Evolutionary conservation across 2,329 filamentous ascomycete genomes (phyloP), one percentile per base, ranked within the genome.

Genomic region (Dactylonectria macrodidyma): DNA sequence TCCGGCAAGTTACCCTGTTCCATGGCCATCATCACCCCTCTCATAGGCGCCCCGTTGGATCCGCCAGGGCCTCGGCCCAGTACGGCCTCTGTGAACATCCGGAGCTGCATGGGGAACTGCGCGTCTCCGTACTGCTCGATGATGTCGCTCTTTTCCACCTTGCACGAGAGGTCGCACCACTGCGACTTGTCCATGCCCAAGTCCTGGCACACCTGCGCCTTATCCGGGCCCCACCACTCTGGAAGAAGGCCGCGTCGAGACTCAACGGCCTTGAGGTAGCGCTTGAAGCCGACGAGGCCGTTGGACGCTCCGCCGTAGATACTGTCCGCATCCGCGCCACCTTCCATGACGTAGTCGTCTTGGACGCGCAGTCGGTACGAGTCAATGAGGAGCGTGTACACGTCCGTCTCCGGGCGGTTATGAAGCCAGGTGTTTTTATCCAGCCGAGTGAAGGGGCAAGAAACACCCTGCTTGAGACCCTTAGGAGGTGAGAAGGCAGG

Each of bases 91-190:
- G 77, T 82, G 22, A 87, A 75, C 81, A 88, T 84, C 14, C 85
- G 80, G 56, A 88, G 75, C 78, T 87, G 83, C 84, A 86, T 85
- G 2, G 85, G 82, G 66, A 87, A 85, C 2, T 71, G 71, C 1
- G 60, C 5, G 56, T 87, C 81, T 3, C 80, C 79, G 55, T 87
- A 88, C 56, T 83, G 78, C 24, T 83, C 77, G 6, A 79, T 77
- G 36, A 86, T 75, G 50, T 81, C 78, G 12, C 52, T 54, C 74
- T 84, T 84, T 5, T 76, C 68, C 1, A 81, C 72, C 3, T 68
- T 66, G 4, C 1, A 24, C 2, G 19, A 19, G 48, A 71, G 9
- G 56, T 66, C 47, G 22, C 74, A 71, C 79, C 81, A 83, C 36
- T 75, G 50, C 2, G 19, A 51, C 2, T 44, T 12, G 24, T 69